Evolutionary conservation across 805 yeast species (phyloP).

Genomic region (Metschnikowia amazonensis): DNA sequence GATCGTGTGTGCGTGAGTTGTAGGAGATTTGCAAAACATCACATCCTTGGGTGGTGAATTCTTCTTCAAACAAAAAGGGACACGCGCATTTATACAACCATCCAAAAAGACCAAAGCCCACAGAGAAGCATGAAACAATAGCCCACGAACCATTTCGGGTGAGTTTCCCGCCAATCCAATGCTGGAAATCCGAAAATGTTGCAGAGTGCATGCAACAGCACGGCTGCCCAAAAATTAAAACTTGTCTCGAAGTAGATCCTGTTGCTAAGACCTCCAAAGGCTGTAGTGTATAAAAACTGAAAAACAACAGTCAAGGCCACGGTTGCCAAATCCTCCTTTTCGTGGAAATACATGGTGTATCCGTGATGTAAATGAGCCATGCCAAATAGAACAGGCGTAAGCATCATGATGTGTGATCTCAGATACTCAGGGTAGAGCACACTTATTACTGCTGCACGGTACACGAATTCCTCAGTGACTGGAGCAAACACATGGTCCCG

Average conservation of each 20-base stretch:
- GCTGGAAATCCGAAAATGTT: conserved; percentile 68
- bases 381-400: conserved; percentile 61
- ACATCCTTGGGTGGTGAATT: too few species aligned
- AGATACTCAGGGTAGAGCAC: conserved; percentile 18
- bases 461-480: conserved; percentile 71
- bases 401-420: conserved; percentile 4
- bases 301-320: conserved; percentile 39
- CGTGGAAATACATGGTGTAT: conserved; percentile 36
- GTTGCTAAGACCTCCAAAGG: conserved; percentile 69
- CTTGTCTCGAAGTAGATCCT: conserved; percentile 48
- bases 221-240: conserved; percentile 50
- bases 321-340: conserved; percentile 20
- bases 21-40: too few species aligned
- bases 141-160: conserved; percentile 13
- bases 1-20: too few species aligned
- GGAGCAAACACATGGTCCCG: conserved; percentile 71
- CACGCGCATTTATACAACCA: background rate
- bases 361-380: conserved; percentile 80
- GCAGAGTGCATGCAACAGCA: conserved; percentile 62
- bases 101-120: conserved; percentile 32
- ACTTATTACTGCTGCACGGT: conserved; percentile 45
- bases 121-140: conserved; percentile 39
- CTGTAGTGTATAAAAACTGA: conserved; percentile 62
- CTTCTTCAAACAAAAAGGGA: too few species aligned
- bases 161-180: conserved; percentile 14